Evolutionary conservation across 192 early-diverging fungal species (phyloP), one percentile per base, ranked within the genome.

Genomic region (Lunasporangiospora selenospora): DNA sequence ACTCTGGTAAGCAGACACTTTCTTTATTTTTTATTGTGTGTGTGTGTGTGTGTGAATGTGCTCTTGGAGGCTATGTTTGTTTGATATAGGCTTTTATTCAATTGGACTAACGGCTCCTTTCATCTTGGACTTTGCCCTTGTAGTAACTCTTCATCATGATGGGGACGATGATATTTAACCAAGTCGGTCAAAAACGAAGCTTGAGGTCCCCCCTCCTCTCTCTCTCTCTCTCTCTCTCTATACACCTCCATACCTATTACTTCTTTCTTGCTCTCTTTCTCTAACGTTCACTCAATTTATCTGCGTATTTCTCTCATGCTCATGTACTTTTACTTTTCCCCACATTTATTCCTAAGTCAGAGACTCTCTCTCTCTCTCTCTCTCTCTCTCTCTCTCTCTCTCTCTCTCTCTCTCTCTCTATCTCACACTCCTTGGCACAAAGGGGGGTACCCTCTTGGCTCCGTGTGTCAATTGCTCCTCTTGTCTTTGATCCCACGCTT

Each of bases 121-220:
- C 24, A 24, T 31, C 40, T 41, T 53, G 10, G 48, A 24, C 12
- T 33, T 7, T 44, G 31, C 32, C 46, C 36, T 41, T 31, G 29
- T 57, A 81, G 80, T 81, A 19, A 81, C 81, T 11, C 57, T 82
- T 43, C 65, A 80, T 38, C 81, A 80, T 43, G 76, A 80, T 33
- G 81, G 81, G 6, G 81, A 82, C 29, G 75, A 75, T 33, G 78
- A 79, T 33, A 42, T 51, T 21, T 47, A 26, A 47, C 23, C 13
- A 47, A 26, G n/a, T n/a, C 24, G 53, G 51, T 32, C 13, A 1
- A 34, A n/a, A 15, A 10, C 23, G 31, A 3, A 29, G 6, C 32
- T 11, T 43, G 27, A 39, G 30, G 3, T 27, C 23, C 43, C 43
- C 26, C 3, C 45, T 13, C 0, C 16, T 40, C 19, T 38, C 32